Evolutionary conservation across 2,329 filamentous ascomycete genomes (phyloP), one percentile per base, ranked within the genome.

Genomic region (Hysterium pulicare): DNA sequence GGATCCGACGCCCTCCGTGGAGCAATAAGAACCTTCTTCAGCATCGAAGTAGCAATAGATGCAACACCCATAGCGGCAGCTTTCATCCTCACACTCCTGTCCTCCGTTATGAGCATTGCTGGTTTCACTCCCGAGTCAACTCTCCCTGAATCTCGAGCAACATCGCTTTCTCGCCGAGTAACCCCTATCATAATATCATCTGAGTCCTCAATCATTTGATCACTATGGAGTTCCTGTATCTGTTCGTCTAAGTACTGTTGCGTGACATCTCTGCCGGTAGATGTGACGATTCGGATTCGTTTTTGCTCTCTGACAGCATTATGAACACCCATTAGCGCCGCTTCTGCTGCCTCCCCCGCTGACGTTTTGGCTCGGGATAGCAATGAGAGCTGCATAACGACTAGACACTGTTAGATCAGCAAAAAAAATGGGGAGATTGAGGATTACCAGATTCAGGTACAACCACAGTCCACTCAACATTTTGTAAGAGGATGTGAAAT

Each of bases 161-260:
- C 19, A 41, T 41, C 28, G 19, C 38, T 41, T 23, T 33, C 38
- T 10, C 38, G 15, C 5, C 38, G 28, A 35, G 38, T 23, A 17
- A 41, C 23, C 5, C 31, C 28, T 17, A 41, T 41, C 17, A 41
- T 41, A 6, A 33, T 20, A 11, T 41, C 38, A 17, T 34, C 38
- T 28, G 32, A 24, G n/a, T 34, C 15, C 32, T 22, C 13, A 11
- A 13, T 24, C 38, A 10, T 26, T 13, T 23, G 13, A 17, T 41
- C 21, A 5, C 10, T 20, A 6, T n/a, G 9, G 11, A 13, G 5
- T 9, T 21, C 38, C 11, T 17, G 19, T 16, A 41, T 39, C 23
- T 39, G n/a, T 17, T 39, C 30, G 19, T 28, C 11, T 22, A 33
- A 10, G 19, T 23, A 41, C 15, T 15, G 28, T 7, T 34, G 19